Base-by-base conservation (phyloP, 257 asterid genomes). In the Vinca minor region DNA sequence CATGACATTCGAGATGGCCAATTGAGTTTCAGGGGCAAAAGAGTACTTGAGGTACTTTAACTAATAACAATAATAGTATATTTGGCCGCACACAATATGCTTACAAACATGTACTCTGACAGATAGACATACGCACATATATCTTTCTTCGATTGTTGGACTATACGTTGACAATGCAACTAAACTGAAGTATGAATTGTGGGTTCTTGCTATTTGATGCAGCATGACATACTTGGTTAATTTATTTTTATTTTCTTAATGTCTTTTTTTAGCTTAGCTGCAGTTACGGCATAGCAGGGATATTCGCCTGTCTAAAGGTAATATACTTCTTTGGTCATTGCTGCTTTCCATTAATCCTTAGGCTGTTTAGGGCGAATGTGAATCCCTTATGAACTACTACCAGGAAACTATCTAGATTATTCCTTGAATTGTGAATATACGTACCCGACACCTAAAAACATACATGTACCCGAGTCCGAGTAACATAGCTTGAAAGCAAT, bases 1-100 rank as follows among this genome's bases (percentile, higher is more conserved):
- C 73, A 76, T 71, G 80, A 76, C 62, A 76, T 76, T 71, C 76
- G 77, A 35, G 80, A 76, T 67, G 80, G 80, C 34, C 77, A 66
- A 34, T 64, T 76, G 70, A 76, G 77, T 42, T 76, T 76, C 44
- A 71, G 80, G 44, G 80, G 80, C 56, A 76, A 76, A 71, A 67
- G 71, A 57, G 74, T 76, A 21, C 67, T 76, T 67, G 77, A 76
- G 80, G 80, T 76, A 71, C 59, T 55, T 7, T 34, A 28, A 4
- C 10, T 28, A 54, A 28, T 10, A n/a, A n/a, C n/a, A n/a, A n/a
- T n/a, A n/a, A n/a, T n/a, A n/a, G n/a, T n/a, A n/a, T n/a, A 13
- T 54, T 13, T 28, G 59, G 28, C 8, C 59, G 14, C 1, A 12
- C 18, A 42, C 21, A 54, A 1, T 8, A 54, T 17, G 35, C 14